Evolutionary conservation across 768 basidiomycete species (phyloP), one percentile per base, ranked within the genome.

Genomic region (Roridomyces roridus): DNA sequence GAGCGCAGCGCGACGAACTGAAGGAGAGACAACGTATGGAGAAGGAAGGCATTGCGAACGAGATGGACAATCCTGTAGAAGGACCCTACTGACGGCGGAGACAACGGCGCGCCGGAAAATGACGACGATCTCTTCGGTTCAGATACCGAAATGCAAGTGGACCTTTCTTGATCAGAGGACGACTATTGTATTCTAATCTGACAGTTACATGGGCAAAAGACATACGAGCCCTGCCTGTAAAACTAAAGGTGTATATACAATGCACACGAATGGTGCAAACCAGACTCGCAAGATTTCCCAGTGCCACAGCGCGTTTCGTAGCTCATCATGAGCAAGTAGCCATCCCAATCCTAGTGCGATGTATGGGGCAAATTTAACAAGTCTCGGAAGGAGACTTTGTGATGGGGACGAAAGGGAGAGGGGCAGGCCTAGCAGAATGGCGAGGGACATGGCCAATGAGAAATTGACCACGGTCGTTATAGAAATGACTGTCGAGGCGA

Each of bases 391-490:
- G 9, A 51, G 60, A 34, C 50, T 63, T 1, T 50, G 64, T 46
- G 71, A 67, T 1, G 78, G 64, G 7, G 77, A 72, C 12, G 78
- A 72, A 9, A 81, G 52, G 21, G 83, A 72, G n/a, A 94, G 78
- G 1, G 92, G 89, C 10, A 88, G 37, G 8, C 87, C 85, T 17
- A 94, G 78, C 9, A 84, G 64, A 24, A 89, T 68, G 0, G 90
- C 84, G 17, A 96, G 79, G 20, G 80, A 68, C 20, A 88, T 85
- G 0, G 96, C 92, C 18, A 98, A 86, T 8, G 92, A 94, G 73
- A 96, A 96, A 71, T 98, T 97, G 69, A 97, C 85, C 56, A 97
- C 87, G 15, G 93, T 89, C 25, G 86, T 87, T 34, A 92, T 85
- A 12, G 83, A 94, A 59, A 97, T 89, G 46, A 94, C 81, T 1